Percentiles rank a stretch among this genome's conserved stretches.
These are phyloP conservation scores for Aspergillus sp. DNA, from an alignment of 2,329 filamentous ascomycete species.

Conservation along the genomic window DNA sequence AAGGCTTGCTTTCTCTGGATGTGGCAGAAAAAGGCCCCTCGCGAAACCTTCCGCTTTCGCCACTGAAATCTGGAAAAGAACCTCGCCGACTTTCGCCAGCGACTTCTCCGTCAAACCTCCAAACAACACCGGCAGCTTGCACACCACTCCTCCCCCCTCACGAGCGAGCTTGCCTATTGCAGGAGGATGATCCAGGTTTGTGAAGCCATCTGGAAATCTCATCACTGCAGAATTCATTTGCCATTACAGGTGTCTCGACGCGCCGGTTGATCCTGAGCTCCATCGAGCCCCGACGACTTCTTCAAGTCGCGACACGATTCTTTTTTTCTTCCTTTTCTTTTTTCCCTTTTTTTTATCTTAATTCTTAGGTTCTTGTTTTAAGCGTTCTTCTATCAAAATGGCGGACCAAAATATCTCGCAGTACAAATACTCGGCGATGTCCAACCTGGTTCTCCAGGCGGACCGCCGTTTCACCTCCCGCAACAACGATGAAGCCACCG, in stretches of 20 bases:
- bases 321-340: slow-evolving; percentile 12
- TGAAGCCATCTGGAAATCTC: slow-evolving; percentile 21
- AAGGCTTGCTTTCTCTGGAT: slow-evolving; percentile 5
- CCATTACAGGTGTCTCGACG: slow-evolving; percentile 25
- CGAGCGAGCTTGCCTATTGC: slow-evolving; percentile 22
- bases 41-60: slow-evolving; percentile 28
- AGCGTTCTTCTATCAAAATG: slow-evolving; percentile 49
- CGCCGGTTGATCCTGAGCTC: slow-evolving; percentile 29
- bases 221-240: slow-evolving; percentile 20
- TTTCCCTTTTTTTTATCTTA: slow-evolving; percentile 6
- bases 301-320: slow-evolving; percentile 22
- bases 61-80: slow-evolving; percentile 28
- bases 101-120: slow-evolving; percentile 18
- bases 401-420: slow-evolving; percentile 76
- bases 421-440: slow-evolving; percentile 99
- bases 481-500: slow-evolving; percentile 89
- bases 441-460: slow-evolving; percentile 99
- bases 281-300: slow-evolving; percentile 23
- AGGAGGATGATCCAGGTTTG: slow-evolving; percentile 36
- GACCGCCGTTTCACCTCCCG: slow-evolving; percentile 93
- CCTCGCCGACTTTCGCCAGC: slow-evolving; percentile 24
- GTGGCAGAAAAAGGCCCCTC: slow-evolving; percentile 16
- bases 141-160: slow-evolving; percentile 14
- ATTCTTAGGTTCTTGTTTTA: slow-evolving; percentile 8
- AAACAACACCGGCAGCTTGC: slow-evolving; percentile 16